Conservation (phyloP, 2,329 filamentous ascomycete species). For the Pseudopithomyces chartarum region DNA sequence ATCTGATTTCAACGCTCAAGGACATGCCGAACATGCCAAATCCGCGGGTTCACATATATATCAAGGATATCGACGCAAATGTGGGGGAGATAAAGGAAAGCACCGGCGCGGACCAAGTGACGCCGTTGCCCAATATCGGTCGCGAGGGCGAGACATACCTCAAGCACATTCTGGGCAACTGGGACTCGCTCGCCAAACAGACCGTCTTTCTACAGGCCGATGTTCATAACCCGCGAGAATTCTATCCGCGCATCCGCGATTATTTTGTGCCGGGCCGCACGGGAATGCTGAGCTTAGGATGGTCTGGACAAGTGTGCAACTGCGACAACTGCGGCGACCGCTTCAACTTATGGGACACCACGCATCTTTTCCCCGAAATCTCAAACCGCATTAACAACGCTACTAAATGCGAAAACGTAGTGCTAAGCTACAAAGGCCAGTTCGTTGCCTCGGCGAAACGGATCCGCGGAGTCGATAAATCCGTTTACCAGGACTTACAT, state of each 20-base stretch:
- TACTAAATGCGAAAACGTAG: constrained; percentile 36
- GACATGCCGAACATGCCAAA: constrained; percentile 20
- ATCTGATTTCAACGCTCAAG: constrained; percentile 23
- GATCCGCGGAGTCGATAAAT: constrained; percentile 41
- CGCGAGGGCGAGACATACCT: constrained; percentile 54
- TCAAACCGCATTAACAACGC: constrained; percentile 27
- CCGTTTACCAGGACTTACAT: constrained; percentile 38
- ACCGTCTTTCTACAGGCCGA: constrained; percentile 56
- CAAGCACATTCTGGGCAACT: constrained; percentile 50
- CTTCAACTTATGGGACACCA: constrained; percentile 45
- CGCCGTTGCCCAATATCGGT: constrained; percentile 44
- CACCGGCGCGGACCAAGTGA: constrained; percentile 29
- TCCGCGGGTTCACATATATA: constrained; percentile 33
- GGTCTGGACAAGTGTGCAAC: constrained; percentile 42
- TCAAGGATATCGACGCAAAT: constrained; percentile 31
- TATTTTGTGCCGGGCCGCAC: constrained; percentile 47
- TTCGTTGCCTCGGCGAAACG: constrained; percentile 52
- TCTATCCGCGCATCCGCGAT: constrained; percentile 44
- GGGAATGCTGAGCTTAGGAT: constrained; percentile 52
- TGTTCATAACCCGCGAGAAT: constrained; percentile 44
- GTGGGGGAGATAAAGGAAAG: constrained; percentile 15
- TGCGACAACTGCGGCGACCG: constrained; percentile 48
- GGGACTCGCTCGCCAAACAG: constrained; percentile 50
- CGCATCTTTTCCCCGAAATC: constrained; percentile 44
- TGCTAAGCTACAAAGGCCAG: constrained; percentile 52